A percentile compares a stretch with the other conserved stretches of the same genome.
These are phyloP conservation scores for Barnettozyma sp. DNA, from an alignment of 805 yeast genomes.

Conservation along the genomic window DNA sequence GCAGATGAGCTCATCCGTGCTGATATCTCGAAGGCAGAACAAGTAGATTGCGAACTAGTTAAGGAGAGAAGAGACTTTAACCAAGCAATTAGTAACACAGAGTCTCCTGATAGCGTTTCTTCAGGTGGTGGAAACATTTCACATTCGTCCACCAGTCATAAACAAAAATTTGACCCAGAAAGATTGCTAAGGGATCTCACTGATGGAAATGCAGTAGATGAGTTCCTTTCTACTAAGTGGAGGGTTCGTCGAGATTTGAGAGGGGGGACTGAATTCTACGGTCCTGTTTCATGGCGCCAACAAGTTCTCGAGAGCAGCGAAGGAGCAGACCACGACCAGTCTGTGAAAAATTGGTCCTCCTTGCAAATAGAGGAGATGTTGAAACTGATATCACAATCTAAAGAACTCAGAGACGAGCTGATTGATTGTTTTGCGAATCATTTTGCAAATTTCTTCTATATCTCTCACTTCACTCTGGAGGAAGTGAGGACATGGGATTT, in stretches of 20 bases:
- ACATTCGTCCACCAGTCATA: too few relatives aligned
- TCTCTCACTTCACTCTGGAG: conserved; percentile 18
- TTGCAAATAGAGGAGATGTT: not conserved
- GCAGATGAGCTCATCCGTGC: conserved; percentile 21
- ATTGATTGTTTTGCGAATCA: conserved; percentile 20
- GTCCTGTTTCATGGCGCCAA: conserved; percentile 31
- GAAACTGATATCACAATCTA: conserved; percentile 1
- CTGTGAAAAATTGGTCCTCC: not conserved
- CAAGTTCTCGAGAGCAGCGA: conserved; percentile 23
- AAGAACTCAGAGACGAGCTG: conserved; percentile 7
- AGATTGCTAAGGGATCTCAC: conserved; percentile 19
- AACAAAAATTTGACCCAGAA: conserved; percentile 4
- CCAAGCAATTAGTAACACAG: not conserved
- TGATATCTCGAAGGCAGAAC: conserved; percentile 9
- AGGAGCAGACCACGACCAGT: conserved; percentile 3
- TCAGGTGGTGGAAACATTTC: not conserved
- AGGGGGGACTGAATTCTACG: conserved; percentile 29
- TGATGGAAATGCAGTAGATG: conserved; percentile 27
- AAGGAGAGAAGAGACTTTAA: conserved; percentile 2
- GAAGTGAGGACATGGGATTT: conserved; percentile 24
- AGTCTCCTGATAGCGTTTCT: not conserved
- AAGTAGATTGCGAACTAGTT: conserved; percentile 11
- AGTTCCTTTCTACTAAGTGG: conserved; percentile 30
- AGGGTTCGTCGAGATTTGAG: conserved; percentile 24
- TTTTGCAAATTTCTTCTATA: conserved; percentile 25